phyloP scores from a whole-genome alignment of 768 basidiomycete species.

The Mycena kentingensis region DNA sequence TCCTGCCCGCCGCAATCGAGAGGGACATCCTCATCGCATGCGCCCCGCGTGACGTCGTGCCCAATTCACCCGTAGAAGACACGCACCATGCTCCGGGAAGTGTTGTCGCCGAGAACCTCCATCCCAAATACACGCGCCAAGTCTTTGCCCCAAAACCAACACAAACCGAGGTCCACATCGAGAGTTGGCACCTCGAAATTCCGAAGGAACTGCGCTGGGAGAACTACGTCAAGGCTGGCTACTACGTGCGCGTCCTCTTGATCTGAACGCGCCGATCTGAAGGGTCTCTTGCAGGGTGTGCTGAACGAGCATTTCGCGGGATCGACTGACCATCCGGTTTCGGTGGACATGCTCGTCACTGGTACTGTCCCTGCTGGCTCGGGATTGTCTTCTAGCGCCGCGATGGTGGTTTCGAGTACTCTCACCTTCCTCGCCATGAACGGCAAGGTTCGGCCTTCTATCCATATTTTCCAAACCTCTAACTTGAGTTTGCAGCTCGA shows the following conservation, averaged over 20 bases:
- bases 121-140: constrained; percentile 58
- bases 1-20: constrained; percentile 83
- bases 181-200: constrained; percentile 76
- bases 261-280: background rate
- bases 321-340: constrained; percentile 41
- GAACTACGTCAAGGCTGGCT: constrained; percentile 86
- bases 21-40: constrained; percentile 82
- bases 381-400: constrained; percentile 85
- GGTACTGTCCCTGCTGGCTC: constrained; percentile 87
- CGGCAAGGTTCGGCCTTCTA: constrained; percentile 48
- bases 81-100: constrained; percentile 45
- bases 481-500: constrained; percentile 26
- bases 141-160: constrained; percentile 48
- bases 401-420: constrained; percentile 88
- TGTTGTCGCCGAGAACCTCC: constrained; percentile 65
- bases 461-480: constrained; percentile 5
- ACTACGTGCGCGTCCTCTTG: constrained; percentile 57
- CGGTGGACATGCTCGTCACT: constrained; percentile 74
- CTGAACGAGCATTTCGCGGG: constrained; percentile 59
- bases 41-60: constrained; percentile 43
- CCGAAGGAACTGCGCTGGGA: constrained; percentile 76
- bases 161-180: constrained; percentile 39
- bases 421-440: constrained; percentile 80
- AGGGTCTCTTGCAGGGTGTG: constrained; percentile 51
- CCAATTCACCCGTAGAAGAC: constrained; percentile 25